Percentiles rank a stretch among this genome's conserved stretches.
These are phyloP conservation scores for Isatis tinctoria DNA, from an alignment of 345 rosid species.

Conservation along the genomic window DNA sequence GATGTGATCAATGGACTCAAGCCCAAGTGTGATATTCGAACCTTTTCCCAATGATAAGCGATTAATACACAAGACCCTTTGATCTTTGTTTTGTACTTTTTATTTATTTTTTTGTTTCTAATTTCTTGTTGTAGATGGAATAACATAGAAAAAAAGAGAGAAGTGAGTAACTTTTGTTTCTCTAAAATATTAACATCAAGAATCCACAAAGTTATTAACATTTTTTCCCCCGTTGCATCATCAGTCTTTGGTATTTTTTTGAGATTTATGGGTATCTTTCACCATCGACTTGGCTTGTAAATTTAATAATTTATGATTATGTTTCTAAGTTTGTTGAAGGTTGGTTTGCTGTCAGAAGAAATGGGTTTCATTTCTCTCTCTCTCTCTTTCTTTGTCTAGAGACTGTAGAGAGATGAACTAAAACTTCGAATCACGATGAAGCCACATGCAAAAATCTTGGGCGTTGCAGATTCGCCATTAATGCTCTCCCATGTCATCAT, in stretches of 20 bases:
- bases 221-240: too few relatives aligned
- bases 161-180: conserved; percentile 13
- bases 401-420: conserved; percentile 8
- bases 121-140: conserved; percentile 25
- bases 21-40: conserved; percentile 31
- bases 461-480: conserved; percentile 27
- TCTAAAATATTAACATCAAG: conserved; percentile 9
- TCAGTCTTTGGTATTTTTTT: too few relatives aligned
- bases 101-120: background rate
- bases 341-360: background rate
- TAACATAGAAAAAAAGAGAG: conserved; percentile 11
- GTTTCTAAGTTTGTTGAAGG: background rate
- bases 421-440: conserved; percentile 20
- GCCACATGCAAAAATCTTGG: conserved; percentile 29
- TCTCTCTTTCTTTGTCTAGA: background rate
- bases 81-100: conserved; percentile 5
- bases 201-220: conserved; percentile 4
- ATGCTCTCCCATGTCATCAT: conserved; percentile 16
- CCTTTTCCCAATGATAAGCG: conserved; percentile 17
- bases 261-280: too few relatives aligned
- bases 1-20: conserved; percentile 18
- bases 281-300: background rate
- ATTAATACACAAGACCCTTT: background rate
- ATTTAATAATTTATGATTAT: background rate
- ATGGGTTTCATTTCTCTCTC: background rate